Base-by-base conservation (phyloP, 352 stramenopile genomes). In the Globisporangium splendens region DNA sequence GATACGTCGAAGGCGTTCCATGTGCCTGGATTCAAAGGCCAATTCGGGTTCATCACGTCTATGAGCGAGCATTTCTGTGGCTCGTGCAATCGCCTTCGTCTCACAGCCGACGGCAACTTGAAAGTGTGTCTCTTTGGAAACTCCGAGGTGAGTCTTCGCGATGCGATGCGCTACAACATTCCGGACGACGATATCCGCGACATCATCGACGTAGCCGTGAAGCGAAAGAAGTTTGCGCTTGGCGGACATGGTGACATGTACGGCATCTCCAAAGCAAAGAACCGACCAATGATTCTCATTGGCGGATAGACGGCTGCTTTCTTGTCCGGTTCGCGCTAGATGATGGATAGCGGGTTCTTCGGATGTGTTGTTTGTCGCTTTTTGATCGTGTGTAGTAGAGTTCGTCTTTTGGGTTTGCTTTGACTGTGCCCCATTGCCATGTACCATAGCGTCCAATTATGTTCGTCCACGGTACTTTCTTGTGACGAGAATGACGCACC, bases 31-130 rank as follows among this genome's bases (percentile, higher is more conserved):
- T 89, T 82, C 59, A 62, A 59, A 28, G 88, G 88, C 7, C 72
- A 82, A 17, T 86, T 97, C 61, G 96, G 96, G 46, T 98, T 99
- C 67, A 99, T 99, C 67, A 98, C 94, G 14, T 98, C 89, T 22
- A 99, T 99, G 96, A 98, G 89, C 54, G 81, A 98, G 61, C 89
- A 98, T 63, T 99, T 99, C 73, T 99, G 97, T 73, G 90, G 89
- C 46, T 91, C 82, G 8, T 99, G 97, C 80, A 99, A 99, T 76
- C 92, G 97, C 11, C 68, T 99, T 15, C 91, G 96, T 10, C 74
- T 99, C 41, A 99, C 96, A 18, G 93, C 96, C 3, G 96, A 99
- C 63, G 97, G 97, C 20, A 89, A 89, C 60, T 66, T 98, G 21
- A 98, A 98, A 64, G 95, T 98, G 14, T 99, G 97, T 69, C 70